A percentile compares a stretch with the other conserved stretches of the same genome.
Evolutionary conservation across 306 rosid species (phyloP).

Genomic region (Quercus alba): DNA sequence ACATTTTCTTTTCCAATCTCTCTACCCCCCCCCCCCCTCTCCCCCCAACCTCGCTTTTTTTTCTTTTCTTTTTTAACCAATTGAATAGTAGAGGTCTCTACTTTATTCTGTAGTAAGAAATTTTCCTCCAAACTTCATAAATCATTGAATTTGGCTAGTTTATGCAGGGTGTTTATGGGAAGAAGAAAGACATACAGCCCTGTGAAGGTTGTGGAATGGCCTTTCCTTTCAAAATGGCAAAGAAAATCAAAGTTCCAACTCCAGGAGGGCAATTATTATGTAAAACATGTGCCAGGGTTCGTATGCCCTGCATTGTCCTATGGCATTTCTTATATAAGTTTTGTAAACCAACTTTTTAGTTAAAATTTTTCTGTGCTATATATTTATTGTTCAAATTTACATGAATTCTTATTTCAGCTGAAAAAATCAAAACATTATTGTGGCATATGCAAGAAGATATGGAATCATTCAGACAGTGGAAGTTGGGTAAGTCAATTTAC

Average conservation of each 20-base stretch:
- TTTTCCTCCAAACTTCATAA: conserved; percentile 8
- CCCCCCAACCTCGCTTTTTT: neutral
- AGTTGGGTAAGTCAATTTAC: conserved; percentile 82
- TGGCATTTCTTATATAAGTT: conserved; percentile 12
- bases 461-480: conserved; percentile 94
- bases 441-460: conserved; percentile 96
- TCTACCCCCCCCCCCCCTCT: rapidly evolving
- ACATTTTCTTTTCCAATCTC: neutral
- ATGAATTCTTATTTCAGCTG: conserved; percentile 49
- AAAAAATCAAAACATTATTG: conserved; percentile 86
- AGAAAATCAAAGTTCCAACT: conserved; percentile 49
- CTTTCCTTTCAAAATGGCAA: conserved; percentile 57
- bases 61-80: conserved; percentile 2
- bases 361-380: conserved; percentile 9
- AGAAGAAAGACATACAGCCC: conserved; percentile 48
- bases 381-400: conserved; percentile 21
- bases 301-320: conserved; percentile 35
- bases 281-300: conserved; percentile 84
- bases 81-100: conserved; percentile 1
- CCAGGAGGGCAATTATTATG: conserved; percentile 65
- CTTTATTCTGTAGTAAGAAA: neutral
- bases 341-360: conserved; percentile 13
- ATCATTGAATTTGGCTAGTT: conserved; percentile 24
- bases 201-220: conserved; percentile 81
- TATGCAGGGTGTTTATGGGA: conserved; percentile 56